These are phyloP conservation scores for Grosmannia huntii DNA, from an alignment of 2,329 filamentous ascomycete species.

Conservation along the genomic window DNA sequence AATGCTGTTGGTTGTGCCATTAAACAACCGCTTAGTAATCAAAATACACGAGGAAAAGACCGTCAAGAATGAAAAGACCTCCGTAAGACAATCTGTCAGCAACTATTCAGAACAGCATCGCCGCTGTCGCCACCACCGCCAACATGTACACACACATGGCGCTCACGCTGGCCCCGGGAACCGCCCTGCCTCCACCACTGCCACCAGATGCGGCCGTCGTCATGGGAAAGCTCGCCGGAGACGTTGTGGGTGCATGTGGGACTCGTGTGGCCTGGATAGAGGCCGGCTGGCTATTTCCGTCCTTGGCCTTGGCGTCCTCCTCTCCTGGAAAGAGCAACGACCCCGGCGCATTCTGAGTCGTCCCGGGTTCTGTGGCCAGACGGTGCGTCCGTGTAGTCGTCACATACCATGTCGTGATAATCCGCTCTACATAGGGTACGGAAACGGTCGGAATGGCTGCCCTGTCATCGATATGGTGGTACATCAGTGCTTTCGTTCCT, in stretches of 20 bases:
- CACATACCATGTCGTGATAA: neutral
- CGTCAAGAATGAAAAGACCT: too few relatives aligned
- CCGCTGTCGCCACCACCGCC: too few relatives aligned
- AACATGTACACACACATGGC: too few relatives aligned
- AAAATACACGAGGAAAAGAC: too few relatives aligned
- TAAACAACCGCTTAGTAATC: too few relatives aligned
- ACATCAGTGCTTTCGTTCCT: neutral
- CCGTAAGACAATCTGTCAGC: too few relatives aligned
- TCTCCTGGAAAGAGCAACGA: neutral
- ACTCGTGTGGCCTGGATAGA: neutral
- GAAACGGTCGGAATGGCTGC: neutral
- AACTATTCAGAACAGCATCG: too few relatives aligned
- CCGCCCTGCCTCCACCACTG: neutral
- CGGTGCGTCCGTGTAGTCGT: neutral
- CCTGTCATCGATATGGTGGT: neutral
- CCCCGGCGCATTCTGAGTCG: neutral
- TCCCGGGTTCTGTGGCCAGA: neutral
- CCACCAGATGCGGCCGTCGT: neutral
- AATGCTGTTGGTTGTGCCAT: too few relatives aligned
- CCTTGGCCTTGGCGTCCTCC: neutral
- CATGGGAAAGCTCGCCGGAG: neutral
- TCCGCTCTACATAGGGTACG: neutral
- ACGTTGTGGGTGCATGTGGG: neutral
- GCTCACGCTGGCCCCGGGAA: too few relatives aligned
- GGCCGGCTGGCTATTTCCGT: neutral